Evolutionary conservation across 192 early-diverging fungal genomes (phyloP), one percentile per base, ranked within the genome.

Genomic region (Coemansia sp.): DNA sequence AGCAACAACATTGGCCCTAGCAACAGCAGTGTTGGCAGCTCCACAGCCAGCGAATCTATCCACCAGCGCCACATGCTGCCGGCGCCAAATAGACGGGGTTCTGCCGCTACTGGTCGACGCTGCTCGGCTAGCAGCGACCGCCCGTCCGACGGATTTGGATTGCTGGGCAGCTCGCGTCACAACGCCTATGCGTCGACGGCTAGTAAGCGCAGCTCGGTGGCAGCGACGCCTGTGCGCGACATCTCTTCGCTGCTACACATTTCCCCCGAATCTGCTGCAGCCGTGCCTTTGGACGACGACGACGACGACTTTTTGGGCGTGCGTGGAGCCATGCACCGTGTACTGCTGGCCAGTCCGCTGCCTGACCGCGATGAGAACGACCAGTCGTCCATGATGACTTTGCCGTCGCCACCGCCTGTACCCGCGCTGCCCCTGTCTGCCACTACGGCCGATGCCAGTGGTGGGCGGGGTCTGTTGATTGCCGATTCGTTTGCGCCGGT

Each of bases 401-500:
- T 48, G 26, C 44, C 44, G 26, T 48, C 44, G 29, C 29, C 29
- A 7, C 29, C 29, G 29, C 29, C 29, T 32, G 29, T 7, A 24
- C 44, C 44, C 26, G 14, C 24, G 7, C 29, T 4, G 29, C 29
- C 29, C 29, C 7, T 7, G 1, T 12, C 10, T 48, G 12, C 44
- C 0, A 12, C 38, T 39, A 11, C 10, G 21, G 44, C 14, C 26
- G 43, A 22, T 4, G 29, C 29, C 29, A 32, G 29, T 26, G 22
- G 22, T 9, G 19, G 17, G 8, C 33, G 33, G 42, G 26, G 21
- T 32, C 29, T 32, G 29, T 26, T 60, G 53, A 52, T 60, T 26
- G 50, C 52, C 6, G 65, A 56, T 0, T 54, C 70, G 43, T 71
- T 77, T 70, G 65, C 74, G 24, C 57, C 64, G 0, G 68, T 77